Base-by-base conservation (phyloP, 306 rosid species). In the Castanea mollissima region DNA sequence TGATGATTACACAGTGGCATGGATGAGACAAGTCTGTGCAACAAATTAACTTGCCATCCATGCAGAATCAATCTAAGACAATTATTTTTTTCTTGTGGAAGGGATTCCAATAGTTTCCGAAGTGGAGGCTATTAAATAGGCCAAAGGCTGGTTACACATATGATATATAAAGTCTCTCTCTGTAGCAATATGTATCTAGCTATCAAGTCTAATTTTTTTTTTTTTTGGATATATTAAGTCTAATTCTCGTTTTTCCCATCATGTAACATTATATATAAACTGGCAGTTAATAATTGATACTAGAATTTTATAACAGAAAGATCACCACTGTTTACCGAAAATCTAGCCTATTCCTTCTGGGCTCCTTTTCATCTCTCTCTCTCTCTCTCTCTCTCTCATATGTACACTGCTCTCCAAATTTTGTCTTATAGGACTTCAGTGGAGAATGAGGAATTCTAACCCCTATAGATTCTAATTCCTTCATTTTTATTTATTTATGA, bases 11-110 rank as follows among this genome's bases (percentile, higher is more conserved):
- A 52, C 16, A 63, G 49, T 21, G 55, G 71, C 54, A 60, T 1
- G 0, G 75, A 62, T 41, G 54, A 41, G 16, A 69, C 25, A 20
- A 34, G 58, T 34, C 81, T 57, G 70, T 67, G 73, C 77, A 55
- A n/a, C 79, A 71, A 74, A 38, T 38, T 38, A 38, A 71, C 49
- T 13, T 55, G 74, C 74, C 34, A 19, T 49, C 74, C 34, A 27
- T 49, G 49, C 76, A 74, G 68, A 76, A 29, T 46, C 73, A 69
- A 32, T 71, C 7, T 16, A 27, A 44, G 21, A 25, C 1, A 25
- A 25, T 25, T 25, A 18, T n/a, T 29, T 27, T 35, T 59, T 51
- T 80, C 69, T 74, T 19, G 54, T 73, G 81, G 71, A 77, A 64
- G 63, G 70, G 55, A 6, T 70, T 10, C 23, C 19, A 19, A 34